A percentile compares a stretch with the other conserved stretches of the same genome.
Evolutionary conservation across 192 early-diverging fungal species (phyloP).

Genomic region (Linnemannia elongata): DNA sequence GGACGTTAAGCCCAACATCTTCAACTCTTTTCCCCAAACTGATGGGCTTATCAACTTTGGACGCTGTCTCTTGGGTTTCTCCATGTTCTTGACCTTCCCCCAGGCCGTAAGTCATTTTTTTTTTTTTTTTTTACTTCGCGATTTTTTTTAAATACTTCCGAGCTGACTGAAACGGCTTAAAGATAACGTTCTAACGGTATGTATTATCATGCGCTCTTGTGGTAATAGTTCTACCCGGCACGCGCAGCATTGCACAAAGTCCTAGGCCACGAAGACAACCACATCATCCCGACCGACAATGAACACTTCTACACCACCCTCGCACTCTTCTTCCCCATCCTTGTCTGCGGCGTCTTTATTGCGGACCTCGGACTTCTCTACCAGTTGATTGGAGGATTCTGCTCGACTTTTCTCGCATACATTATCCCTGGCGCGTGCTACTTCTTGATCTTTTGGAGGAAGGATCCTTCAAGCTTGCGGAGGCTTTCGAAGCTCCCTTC

Average conservation of each 20-base stretch:
- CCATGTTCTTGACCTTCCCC: conserved; percentile 72
- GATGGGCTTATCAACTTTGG: conserved; percentile 73
- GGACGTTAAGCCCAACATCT: conserved; percentile 72
- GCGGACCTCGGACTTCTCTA: conserved; percentile 61
- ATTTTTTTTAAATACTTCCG: too few relatives aligned
- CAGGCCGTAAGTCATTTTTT: conserved; percentile 40
- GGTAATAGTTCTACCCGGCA: conserved; percentile 62
- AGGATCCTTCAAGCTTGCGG: neutral
- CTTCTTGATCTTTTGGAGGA: conserved; percentile 55
- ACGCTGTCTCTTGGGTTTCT: conserved; percentile 70
- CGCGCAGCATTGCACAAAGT: conserved; percentile 60
- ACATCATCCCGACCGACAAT: conserved; percentile 33
- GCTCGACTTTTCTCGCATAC: conserved; percentile 62
- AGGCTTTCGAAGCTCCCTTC: neutral
- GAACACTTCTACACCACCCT: conserved; percentile 61
- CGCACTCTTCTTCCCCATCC: conserved; percentile 50
- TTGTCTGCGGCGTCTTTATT: conserved; percentile 57
- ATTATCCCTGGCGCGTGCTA: conserved; percentile 63
- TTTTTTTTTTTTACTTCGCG: neutral
- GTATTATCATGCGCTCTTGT: neutral
- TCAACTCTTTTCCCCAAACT: conserved; percentile 73
- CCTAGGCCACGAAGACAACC: conserved; percentile 57
- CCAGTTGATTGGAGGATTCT: conserved; percentile 64
- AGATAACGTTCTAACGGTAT: neutral
- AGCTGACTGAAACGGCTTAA: too few relatives aligned